Percentiles rank a stretch among this genome's conserved stretches.
Evolutionary conservation across 345 rosid species (phyloP).

Genomic region (Eucalyptus pumila): DNA sequence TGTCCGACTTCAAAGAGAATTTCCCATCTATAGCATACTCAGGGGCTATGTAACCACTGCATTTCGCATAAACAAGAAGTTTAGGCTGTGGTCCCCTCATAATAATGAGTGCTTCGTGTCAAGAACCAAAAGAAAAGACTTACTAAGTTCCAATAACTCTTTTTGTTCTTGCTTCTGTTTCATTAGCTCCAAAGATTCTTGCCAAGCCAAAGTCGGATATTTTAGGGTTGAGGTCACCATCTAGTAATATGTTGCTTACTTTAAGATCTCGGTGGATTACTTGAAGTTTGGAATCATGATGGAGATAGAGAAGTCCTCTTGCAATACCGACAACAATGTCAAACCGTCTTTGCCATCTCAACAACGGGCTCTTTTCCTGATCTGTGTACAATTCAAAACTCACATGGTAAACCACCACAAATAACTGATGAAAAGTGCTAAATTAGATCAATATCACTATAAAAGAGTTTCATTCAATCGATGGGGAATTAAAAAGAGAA

Average conservation of each 20-base stretch:
- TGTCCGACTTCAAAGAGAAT: constrained; percentile 32
- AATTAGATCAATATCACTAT: neutral
- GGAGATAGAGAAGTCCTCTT: constrained; percentile 48
- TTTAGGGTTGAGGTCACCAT: constrained; percentile 28
- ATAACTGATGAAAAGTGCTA: neutral
- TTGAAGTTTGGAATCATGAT: constrained; percentile 28
- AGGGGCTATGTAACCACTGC: neutral
- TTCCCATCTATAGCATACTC: constrained; percentile 19
- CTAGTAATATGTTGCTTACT: constrained; percentile 37
- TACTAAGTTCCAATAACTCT: constrained; percentile 35
- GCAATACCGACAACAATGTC: constrained; percentile 27
- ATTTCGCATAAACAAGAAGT: neutral
- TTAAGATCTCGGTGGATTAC: constrained; percentile 45
- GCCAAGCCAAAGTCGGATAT: constrained; percentile 45
- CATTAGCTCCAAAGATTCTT: constrained; percentile 28
- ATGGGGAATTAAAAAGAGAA: neutral
- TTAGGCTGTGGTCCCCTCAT: neutral
- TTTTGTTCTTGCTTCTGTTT: constrained; percentile 23
- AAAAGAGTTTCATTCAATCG: neutral
- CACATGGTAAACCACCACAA: neutral
- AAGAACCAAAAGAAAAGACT: neutral
- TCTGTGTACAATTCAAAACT: neutral
- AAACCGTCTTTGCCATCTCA: constrained; percentile 19
- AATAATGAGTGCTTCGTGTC: neutral
- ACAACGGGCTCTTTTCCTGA: neutral